Conservation (phyloP, 1,139 yeast species). For the Geotrichum cucujoidarum region DNA sequence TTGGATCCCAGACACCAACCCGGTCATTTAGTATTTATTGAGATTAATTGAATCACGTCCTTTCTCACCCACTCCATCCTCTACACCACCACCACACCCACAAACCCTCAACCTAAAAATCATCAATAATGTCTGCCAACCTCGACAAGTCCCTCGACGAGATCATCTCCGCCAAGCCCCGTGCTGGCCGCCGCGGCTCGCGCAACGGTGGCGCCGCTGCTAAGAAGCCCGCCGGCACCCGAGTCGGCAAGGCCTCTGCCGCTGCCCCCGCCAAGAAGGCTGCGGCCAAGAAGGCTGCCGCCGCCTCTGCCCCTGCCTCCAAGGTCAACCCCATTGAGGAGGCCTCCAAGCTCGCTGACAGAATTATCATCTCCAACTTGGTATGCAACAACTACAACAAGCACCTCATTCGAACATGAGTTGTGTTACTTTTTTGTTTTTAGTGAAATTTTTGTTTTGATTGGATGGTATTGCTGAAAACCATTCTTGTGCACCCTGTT, state of each 20-base stretch:
- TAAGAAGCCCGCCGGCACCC: slow-evolving; percentile 21
- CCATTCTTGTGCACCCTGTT: not conserved
- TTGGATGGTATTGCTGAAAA: too few species aligned
- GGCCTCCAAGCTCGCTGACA: slow-evolving; percentile 31
- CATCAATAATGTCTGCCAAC: slow-evolving; percentile 52
- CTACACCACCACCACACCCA: not conserved
- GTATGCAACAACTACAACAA: slow-evolving; percentile 30
- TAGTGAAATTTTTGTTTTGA: not conserved
- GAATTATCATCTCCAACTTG: slow-evolving; percentile 38
- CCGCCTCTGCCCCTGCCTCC: slow-evolving; percentile 23
- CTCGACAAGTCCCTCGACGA: slow-evolving; percentile 95
- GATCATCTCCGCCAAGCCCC: slow-evolving; percentile 68
- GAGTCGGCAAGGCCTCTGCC: slow-evolving; percentile 34
- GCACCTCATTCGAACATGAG: slow-evolving; percentile 9
- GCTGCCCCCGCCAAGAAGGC: slow-evolving; percentile 30
- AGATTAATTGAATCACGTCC: too few species aligned
- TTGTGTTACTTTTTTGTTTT: not conserved
- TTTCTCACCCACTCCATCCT: not conserved
- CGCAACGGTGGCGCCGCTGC: slow-evolving; percentile 21
- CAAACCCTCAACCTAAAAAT: slow-evolving; percentile 20
- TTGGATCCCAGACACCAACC: not conserved
- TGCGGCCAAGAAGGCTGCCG: slow-evolving; percentile 22
- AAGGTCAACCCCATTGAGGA: slow-evolving; percentile 26
- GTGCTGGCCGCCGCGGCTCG: slow-evolving; percentile 34
- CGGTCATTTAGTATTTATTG: not conserved